phyloP scores from a whole-genome alignment of 2,329 filamentous ascomycete genomes.

The Ophiostoma novo-ulmi region DNA sequence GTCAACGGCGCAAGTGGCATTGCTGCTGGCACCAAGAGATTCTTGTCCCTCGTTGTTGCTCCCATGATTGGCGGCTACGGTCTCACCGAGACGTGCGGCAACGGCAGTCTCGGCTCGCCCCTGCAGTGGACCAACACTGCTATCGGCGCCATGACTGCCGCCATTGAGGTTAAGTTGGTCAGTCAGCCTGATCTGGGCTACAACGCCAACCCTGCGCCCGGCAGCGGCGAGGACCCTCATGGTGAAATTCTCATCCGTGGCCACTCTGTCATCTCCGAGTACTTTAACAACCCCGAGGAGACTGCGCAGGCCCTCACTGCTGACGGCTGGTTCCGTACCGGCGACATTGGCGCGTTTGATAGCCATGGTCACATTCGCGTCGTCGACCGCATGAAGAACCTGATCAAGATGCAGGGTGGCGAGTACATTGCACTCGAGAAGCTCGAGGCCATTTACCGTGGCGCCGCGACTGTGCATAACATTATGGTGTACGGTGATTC shows the following conservation, averaged over 20 bases:
- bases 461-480: constrained; percentile 71
- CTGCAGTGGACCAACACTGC: constrained; percentile 73
- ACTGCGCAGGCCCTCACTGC: constrained; percentile 69
- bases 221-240: constrained; percentile 70
- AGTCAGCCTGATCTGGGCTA: constrained; percentile 88
- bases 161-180: constrained; percentile 84
- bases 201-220: constrained; percentile 63
- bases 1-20: constrained; percentile 94
- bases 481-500: constrained; percentile 80
- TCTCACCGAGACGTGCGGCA: constrained; percentile 85
- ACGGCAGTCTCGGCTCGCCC: constrained; percentile 76
- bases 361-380: constrained; percentile 71
- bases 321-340: constrained; percentile 96
- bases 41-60: constrained; percentile 85
- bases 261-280: constrained; percentile 65
- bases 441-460: constrained; percentile 85
- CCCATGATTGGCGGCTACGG: constrained; percentile 95
- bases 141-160: constrained; percentile 72
- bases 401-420: constrained; percentile 90
- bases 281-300: constrained; percentile 82
- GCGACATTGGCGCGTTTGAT: constrained; percentile 90
- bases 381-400: constrained; percentile 96
- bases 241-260: constrained; percentile 91
- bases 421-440: constrained; percentile 98
- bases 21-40: constrained; percentile 78